Evolutionary conservation across 306 rosid genomes (phyloP), one percentile per base, ranked within the genome.

Genomic region (Fagus crenata): DNA sequence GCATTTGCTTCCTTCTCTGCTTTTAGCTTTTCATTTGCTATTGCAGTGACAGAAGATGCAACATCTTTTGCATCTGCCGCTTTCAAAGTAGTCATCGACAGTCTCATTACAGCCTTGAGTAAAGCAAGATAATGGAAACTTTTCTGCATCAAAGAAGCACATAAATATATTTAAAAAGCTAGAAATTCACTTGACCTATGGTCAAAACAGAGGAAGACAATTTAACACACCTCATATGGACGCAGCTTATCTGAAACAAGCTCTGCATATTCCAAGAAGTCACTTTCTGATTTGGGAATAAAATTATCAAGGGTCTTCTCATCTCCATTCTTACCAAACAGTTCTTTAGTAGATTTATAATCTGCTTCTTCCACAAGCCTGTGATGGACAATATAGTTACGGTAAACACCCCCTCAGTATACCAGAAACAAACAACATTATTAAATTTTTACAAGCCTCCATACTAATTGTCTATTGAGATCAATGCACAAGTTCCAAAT

Each of bases 311-410:
- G 78, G 77, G 85, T 91, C 87, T 89, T 95, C 40, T 95, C 97
- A 36, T 89, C 93, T 32, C 71, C 78, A 60, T 40, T 78, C 71
- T 83, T 81, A 43, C 85, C 81, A 88, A 95, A 95, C 64, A 95
- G 84, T 59, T 95, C 97, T 77, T 91, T 85, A 35, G 99, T 95
- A 46, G 97, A 77, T 78, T 82, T 89, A 37, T 85, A 95, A 78
- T 95, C 99, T 42, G 97, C 97, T 84, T 92, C 97, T 82, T 95
- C 99, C 81, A 92, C 85, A 73, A 95, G 69, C 81, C 99, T 95
- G 91, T 39, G 51, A 82, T 7, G 53, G 60, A 67, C 32, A 69
- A 46, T 55, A 70, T 22, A 46, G 58, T 78, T 67, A 42, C 75
- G 76, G 35, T 31, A 46, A 67, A 65, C 41, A 70, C 3, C 39